Evolutionary conservation across 176 grass and related monocot species (phyloP), one percentile per base, ranked within the genome.

Genomic region (Thalia dealbata): DNA sequence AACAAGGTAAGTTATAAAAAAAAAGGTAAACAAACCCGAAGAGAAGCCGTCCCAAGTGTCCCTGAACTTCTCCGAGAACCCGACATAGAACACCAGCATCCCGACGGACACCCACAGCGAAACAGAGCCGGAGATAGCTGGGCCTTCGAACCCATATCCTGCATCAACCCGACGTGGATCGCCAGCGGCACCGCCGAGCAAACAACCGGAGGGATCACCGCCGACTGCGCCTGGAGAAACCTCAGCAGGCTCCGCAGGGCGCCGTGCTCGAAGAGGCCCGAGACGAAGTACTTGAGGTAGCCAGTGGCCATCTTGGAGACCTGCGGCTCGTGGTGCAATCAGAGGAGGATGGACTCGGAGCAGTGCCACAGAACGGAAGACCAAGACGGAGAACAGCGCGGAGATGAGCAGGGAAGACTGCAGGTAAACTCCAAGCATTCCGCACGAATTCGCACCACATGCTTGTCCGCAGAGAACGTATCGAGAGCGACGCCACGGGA

Each of bases 391-490:
- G 38, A 83, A 88, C 51, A 58, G 72, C 0, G 78, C 35, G 0
- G 81, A 76, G 70, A 87, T 92, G 60, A 91, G 43, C 0, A 92
- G 70, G 26, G 93, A 90, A 22, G 89, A 88, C 71, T 97, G 93
- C 10, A 97, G 81, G 82, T 92, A 91, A 2, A 92, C 73, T n/a
- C 93, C 89, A 13, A 92, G 55, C 89, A 85, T 90, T 7, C 79
- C 69, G 73, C 91, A 88, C 24, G 82, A 45, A 46, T 78, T 83
- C 13, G 87, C 89, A 24, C 93, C 93, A 58, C 81, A 91, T 16
- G 78, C 87, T 75, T 97, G 89, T 1, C 93, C 93, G 58, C 93
- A 97, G 46, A 97, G 46, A 92, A 81, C 29, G 93, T 97, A 73
- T 97, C 93, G 59, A 97, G 85, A 10, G 89, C 71, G 30, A 89